phyloP scores from a whole-genome alignment of 352 stramenopile species.

The Globisporangium barbulae region DNA sequence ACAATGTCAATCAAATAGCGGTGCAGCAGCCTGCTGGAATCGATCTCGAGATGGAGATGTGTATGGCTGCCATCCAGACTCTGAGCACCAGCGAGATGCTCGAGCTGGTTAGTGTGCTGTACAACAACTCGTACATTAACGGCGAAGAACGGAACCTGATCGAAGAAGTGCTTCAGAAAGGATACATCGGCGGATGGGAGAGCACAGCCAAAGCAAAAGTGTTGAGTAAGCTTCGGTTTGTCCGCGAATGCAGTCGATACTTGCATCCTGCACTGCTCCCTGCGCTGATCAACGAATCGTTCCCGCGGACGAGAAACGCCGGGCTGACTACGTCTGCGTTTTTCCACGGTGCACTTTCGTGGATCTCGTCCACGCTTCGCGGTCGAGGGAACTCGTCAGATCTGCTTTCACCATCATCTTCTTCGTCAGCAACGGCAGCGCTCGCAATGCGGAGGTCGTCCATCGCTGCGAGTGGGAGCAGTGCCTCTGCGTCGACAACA shows the following conservation, averaged over 20 bases:
- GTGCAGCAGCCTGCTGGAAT: not conserved
- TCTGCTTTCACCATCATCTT: conserved; percentile 24
- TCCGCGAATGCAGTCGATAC: conserved; percentile 70
- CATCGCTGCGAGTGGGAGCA: conserved; percentile 28
- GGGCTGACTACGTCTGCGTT: conserved; percentile 51
- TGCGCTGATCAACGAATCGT: conserved; percentile 62
- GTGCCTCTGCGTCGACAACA: conserved; percentile 25
- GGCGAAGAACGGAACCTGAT: conserved; percentile 62
- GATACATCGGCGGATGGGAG: conserved; percentile 80
- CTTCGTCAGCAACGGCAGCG: conserved; percentile 36
- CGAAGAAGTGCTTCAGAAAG: conserved; percentile 76
- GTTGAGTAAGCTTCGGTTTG: conserved; percentile 63
- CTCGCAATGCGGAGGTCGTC: conserved; percentile 51
- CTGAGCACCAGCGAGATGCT: conserved; percentile 67
- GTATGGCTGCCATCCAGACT: conserved; percentile 71
- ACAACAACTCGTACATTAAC: conserved; percentile 77
- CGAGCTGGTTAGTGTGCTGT: conserved; percentile 47
- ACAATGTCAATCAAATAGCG: not conserved
- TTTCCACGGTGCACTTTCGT: conserved; percentile 56
- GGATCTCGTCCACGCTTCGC: conserved; percentile 51
- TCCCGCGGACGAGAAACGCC: conserved; percentile 40
- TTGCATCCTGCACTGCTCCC: conserved; percentile 59
- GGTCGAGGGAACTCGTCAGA: conserved; percentile 31
- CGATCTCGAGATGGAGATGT: conserved; percentile 60
- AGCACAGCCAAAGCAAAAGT: conserved; percentile 63